phyloP scores from a whole-genome alignment of 768 basidiomycete species.

The Sporobolomyces pararoseus region DNA sequence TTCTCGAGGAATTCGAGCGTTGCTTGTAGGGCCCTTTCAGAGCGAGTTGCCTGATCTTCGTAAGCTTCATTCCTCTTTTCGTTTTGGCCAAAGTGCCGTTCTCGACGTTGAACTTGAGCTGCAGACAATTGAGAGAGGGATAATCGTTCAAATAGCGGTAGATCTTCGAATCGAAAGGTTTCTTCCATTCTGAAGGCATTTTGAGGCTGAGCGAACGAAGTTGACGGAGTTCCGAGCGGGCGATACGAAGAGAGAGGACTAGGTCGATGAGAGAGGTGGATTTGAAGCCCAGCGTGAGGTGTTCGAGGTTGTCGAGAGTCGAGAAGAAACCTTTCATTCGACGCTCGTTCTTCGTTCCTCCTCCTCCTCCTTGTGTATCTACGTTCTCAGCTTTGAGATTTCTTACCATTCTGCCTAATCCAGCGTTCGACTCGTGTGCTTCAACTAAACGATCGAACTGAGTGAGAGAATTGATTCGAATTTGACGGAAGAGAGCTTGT shows the following conservation, averaged over 20 bases:
- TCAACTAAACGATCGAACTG: background rate
- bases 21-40: background rate
- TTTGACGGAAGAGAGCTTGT: background rate
- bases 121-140: background rate
- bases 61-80: background rate
- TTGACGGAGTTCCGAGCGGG: background rate
- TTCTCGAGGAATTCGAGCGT: background rate
- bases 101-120: too few relatives aligned
- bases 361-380: background rate
- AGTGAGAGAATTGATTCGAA: background rate
- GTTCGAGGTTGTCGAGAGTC: conserved; percentile 7
- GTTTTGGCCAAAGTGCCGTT: too few relatives aligned
- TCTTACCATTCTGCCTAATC: background rate
- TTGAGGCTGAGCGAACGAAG: background rate
- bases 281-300: background rate
- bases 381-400: background rate
- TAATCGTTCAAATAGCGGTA: background rate
- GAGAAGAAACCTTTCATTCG: conserved; percentile 11
- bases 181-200: background rate
- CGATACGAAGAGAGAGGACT: background rate
- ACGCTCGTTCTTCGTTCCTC: background rate
- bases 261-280: background rate
- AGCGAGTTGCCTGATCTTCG: background rate
- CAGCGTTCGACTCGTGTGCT: background rate
- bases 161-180: background rate